Percentiles rank a stretch among this genome's conserved stretches.
phyloP scores from a whole-genome alignment of 345 rosid genomes.

The Acer campestre region DNA sequence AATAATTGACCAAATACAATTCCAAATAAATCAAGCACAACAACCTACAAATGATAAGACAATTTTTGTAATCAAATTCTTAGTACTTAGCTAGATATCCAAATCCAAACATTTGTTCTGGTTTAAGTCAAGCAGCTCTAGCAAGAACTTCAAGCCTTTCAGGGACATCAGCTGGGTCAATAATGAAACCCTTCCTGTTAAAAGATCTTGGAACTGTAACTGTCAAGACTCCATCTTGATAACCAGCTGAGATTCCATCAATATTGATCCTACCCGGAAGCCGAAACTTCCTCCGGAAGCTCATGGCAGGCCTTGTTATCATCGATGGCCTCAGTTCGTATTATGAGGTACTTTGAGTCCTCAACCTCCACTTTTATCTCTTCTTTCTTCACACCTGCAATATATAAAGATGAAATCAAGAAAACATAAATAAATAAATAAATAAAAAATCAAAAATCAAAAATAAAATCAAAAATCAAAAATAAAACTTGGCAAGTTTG shows the following conservation, averaged over 20 bases:
- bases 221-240: slow-evolving; percentile 72
- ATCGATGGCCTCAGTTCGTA: slow-evolving; percentile 48
- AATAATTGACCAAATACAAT: not conserved
- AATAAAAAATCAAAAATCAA: not conserved
- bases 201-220: slow-evolving; percentile 58
- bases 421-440: not conserved
- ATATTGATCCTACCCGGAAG: slow-evolving; percentile 56
- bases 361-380: slow-evolving; percentile 79
- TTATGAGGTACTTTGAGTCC: slow-evolving; percentile 65
- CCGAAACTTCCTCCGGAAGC: slow-evolving; percentile 69
- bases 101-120: not conserved
- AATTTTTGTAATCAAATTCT: not conserved
- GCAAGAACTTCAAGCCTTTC: slow-evolving; percentile 61
- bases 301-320: slow-evolving; percentile 38
- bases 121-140: slow-evolving; percentile 65
- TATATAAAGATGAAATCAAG: slow-evolving; percentile 4
- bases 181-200: slow-evolving; percentile 41
- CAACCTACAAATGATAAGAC: not conserved
- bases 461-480: too few relatives aligned
- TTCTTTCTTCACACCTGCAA: slow-evolving; percentile 70
- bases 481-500: too few relatives aligned
- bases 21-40: not conserved
- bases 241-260: slow-evolving; percentile 62
- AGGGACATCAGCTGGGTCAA: slow-evolving; percentile 56
- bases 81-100: not conserved